Evolutionary conservation across 768 basidiomycete species (phyloP).

Genomic region (Candolleomyces efflorescens): DNA sequence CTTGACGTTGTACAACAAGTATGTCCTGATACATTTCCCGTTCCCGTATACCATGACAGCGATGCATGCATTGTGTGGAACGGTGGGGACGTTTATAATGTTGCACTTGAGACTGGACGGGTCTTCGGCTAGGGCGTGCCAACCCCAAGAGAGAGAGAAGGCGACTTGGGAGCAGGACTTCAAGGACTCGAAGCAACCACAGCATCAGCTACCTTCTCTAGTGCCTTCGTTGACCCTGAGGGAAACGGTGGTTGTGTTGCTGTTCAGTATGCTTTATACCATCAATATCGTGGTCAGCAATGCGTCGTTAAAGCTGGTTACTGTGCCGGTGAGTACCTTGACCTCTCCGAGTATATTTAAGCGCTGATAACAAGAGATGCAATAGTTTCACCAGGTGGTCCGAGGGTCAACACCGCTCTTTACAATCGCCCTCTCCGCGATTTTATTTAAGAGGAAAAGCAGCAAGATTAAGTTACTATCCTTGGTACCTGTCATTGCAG

Average conservation of each 20-base stretch:
- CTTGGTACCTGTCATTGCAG: slow-evolving; percentile 80
- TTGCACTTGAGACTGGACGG: slow-evolving; percentile 29
- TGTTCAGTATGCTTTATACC: slow-evolving; percentile 89
- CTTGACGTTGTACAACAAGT: slow-evolving; percentile 94
- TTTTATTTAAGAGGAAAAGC: slow-evolving; percentile 61
- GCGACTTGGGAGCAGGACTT: neutral
- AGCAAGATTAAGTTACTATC: slow-evolving; percentile 63
- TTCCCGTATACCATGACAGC: slow-evolving; percentile 96
- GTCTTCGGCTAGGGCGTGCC: slow-evolving; percentile 8
- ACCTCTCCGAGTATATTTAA: neutral
- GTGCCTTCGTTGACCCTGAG: slow-evolving; percentile 32
- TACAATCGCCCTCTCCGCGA: slow-evolving; percentile 71
- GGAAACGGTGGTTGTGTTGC: slow-evolving; percentile 63
- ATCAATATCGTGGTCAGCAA: slow-evolving; percentile 96
- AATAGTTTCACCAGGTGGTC: slow-evolving; percentile 94
- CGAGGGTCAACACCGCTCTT: slow-evolving; percentile 92
- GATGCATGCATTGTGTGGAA: slow-evolving; percentile 83
- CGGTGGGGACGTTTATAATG: slow-evolving; percentile 71
- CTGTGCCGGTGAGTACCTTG: slow-evolving; percentile 67
- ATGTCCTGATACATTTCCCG: slow-evolving; percentile 86
- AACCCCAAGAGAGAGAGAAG: neutral
- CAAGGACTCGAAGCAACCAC: slow-evolving; percentile 4
- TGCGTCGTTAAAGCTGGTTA: slow-evolving; percentile 81
- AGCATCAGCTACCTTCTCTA: slow-evolving; percentile 1
- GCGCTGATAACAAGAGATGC: neutral